phyloP scores from a whole-genome alignment of 306 rosid genomes.

The Prunus mira region DNA sequence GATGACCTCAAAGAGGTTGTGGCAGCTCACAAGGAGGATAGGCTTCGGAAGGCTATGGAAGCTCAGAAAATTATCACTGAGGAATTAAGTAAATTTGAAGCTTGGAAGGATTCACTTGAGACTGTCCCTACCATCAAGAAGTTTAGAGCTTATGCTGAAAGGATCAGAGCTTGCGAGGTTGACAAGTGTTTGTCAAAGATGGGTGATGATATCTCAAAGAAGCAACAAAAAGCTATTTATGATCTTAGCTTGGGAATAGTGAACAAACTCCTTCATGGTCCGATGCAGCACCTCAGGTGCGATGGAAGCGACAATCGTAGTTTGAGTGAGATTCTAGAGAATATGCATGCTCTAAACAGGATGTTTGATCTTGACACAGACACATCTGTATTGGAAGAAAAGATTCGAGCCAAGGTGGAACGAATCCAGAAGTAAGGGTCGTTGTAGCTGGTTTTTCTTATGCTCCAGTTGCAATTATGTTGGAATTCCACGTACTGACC shows the following conservation, averaged over 20 bases:
- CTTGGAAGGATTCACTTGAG: slow-evolving; percentile 83
- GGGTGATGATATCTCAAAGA: slow-evolving; percentile 61
- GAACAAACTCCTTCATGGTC: slow-evolving; percentile 83
- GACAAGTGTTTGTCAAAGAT: slow-evolving; percentile 81
- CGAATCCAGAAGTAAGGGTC: slow-evolving; percentile 37
- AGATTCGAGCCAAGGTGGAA: slow-evolving; percentile 67
- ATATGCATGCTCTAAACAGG: slow-evolving; percentile 82
- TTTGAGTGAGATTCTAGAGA: slow-evolving; percentile 64
- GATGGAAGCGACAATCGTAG: slow-evolving; percentile 47
- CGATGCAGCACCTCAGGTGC: slow-evolving; percentile 84
- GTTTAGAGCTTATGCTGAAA: slow-evolving; percentile 70
- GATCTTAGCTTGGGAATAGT: slow-evolving; percentile 79
- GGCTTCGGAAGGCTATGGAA: slow-evolving; percentile 63
- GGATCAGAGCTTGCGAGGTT: slow-evolving; percentile 73
- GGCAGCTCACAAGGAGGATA: slow-evolving; percentile 81
- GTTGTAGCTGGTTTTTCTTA: slow-evolving; percentile 12
- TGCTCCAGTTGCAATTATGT: slow-evolving; percentile 9
- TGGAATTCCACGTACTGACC: not conserved
- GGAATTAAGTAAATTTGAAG: slow-evolving; percentile 65
- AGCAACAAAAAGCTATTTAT: slow-evolving; percentile 61
- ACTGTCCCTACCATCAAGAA: slow-evolving; percentile 93
- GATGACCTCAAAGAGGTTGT: slow-evolving; percentile 95
- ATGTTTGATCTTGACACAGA: slow-evolving; percentile 90
- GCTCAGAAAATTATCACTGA: slow-evolving; percentile 62
- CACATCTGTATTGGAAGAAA: slow-evolving; percentile 61